Conservation (phyloP, 441 rosid genomes). For the Melastoma candidum region DNA sequence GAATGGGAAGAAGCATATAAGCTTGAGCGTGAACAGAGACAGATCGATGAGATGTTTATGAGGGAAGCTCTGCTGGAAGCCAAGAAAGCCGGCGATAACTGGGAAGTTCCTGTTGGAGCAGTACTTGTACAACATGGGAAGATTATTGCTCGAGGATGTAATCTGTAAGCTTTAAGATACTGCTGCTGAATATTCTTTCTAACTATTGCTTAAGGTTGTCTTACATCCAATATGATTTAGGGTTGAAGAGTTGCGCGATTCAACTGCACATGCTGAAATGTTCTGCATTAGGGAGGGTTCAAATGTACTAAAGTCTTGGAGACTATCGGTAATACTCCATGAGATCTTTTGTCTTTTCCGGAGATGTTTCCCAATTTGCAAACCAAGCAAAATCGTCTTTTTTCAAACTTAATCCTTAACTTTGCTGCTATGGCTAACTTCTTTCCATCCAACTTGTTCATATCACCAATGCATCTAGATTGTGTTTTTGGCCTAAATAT, state of each 20-base stretch:
- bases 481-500: too few species aligned
- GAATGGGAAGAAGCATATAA: slow-evolving; percentile 96
- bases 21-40: slow-evolving; percentile 58
- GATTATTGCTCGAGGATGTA: slow-evolving; percentile 87
- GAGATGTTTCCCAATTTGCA: too few species aligned
- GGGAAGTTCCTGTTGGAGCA: slow-evolving; percentile 99
- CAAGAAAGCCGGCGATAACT: slow-evolving; percentile 83
- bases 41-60: slow-evolving; percentile 84
- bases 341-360: not conserved
- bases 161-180: slow-evolving; percentile 51
- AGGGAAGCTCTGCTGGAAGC: slow-evolving; percentile 92
- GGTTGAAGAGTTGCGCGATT: slow-evolving; percentile 90
- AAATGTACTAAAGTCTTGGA: slow-evolving; percentile 61
- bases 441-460: too few species aligned
- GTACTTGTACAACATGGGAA: slow-evolving; percentile 86
- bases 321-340: slow-evolving; percentile 59
- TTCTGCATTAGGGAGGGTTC: slow-evolving; percentile 93
- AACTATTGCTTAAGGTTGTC: slow-evolving; percentile 16
- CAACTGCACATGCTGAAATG: slow-evolving; percentile 98
- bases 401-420: too few species aligned
- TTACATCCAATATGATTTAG: slow-evolving; percentile 12
- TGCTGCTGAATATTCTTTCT: slow-evolving; percentile 17
- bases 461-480: too few species aligned
- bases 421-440: too few species aligned
- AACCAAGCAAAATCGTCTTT: too few species aligned